Conservation (phyloP, 805 yeast species). For the Ogataea zsoltii region DNA sequence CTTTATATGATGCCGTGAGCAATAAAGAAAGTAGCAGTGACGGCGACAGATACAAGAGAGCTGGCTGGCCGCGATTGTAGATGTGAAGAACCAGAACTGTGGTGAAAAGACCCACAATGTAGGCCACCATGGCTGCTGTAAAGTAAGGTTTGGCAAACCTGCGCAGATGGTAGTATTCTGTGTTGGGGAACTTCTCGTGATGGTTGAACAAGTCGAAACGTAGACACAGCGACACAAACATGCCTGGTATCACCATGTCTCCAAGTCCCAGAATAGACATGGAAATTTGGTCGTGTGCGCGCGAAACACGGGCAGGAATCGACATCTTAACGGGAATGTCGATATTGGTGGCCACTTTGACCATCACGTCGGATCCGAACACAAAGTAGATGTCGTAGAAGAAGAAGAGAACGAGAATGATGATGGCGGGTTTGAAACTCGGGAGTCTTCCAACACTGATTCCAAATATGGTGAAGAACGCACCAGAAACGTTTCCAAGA, state of each 20-base stretch:
- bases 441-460: constrained; percentile 40
- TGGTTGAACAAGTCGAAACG: constrained; percentile 51
- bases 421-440: constrained; percentile 46
- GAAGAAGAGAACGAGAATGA: constrained; percentile 51
- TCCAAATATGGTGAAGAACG: constrained; percentile 45
- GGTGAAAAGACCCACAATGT: constrained; percentile 43
- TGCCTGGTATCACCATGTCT: constrained; percentile 64
- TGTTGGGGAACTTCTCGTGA: constrained; percentile 33
- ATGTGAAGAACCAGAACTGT: constrained; percentile 44
- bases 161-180: constrained; percentile 43
- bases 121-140: constrained; percentile 44
- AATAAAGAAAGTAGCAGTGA: constrained; percentile 37
- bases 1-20: constrained; percentile 35
- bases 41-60: constrained; percentile 65
- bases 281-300: constrained; percentile 15
- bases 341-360: constrained; percentile 55
- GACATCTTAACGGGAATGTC: constrained; percentile 55
- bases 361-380: constrained; percentile 62
- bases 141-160: constrained; percentile 48
- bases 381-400: constrained; percentile 69
- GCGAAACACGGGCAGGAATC: constrained; percentile 40
- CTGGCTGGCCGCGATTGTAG: constrained; percentile 61
- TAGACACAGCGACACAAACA: constrained; percentile 51
- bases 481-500: constrained; percentile 43
- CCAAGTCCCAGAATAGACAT: constrained; percentile 60